Evolutionary conservation across 352 stramenopile genomes (phyloP).

Genomic region (Pythium phragmiticola): DNA sequence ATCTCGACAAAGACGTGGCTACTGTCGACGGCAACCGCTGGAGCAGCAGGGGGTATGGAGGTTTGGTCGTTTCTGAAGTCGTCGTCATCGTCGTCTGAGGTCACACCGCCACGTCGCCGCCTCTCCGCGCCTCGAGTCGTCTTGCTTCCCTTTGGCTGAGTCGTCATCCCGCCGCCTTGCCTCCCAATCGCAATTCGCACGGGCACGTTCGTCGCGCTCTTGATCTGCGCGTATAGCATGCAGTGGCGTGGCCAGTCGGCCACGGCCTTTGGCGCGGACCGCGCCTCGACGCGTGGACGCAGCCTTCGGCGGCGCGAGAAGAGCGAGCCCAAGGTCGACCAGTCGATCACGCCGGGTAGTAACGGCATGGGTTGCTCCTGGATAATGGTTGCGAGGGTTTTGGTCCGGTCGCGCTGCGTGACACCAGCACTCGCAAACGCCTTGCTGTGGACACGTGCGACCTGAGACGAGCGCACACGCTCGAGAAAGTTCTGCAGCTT

Average conservation of each 20-base stretch:
- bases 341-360: slow-evolving; percentile 63
- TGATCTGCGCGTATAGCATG: slow-evolving; percentile 82
- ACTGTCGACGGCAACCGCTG: slow-evolving; percentile 10
- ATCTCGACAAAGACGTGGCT: slow-evolving; percentile 76
- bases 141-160: slow-evolving; percentile 7
- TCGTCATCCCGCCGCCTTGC: not conserved
- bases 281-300: slow-evolving; percentile 39
- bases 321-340: slow-evolving; percentile 51
- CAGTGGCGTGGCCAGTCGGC: slow-evolving; percentile 64
- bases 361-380: slow-evolving; percentile 84
- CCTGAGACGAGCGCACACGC: slow-evolving; percentile 40
- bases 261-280: slow-evolving; percentile 24
- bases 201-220: slow-evolving; percentile 74
- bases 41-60: not conserved
- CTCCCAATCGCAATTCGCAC: slow-evolving; percentile 34
- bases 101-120: not conserved
- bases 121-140: not conserved
- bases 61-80: not conserved
- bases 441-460: slow-evolving; percentile 17
- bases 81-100: slow-evolving; percentile 19
- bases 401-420: slow-evolving; percentile 18
- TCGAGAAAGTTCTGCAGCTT: slow-evolving; percentile 68
- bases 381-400: slow-evolving; percentile 66
- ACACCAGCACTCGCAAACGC: not conserved
- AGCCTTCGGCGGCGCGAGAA: slow-evolving; percentile 57